phyloP scores from a whole-genome alignment of 2,329 filamentous ascomycete genomes.

The Fusarium sp. region DNA sequence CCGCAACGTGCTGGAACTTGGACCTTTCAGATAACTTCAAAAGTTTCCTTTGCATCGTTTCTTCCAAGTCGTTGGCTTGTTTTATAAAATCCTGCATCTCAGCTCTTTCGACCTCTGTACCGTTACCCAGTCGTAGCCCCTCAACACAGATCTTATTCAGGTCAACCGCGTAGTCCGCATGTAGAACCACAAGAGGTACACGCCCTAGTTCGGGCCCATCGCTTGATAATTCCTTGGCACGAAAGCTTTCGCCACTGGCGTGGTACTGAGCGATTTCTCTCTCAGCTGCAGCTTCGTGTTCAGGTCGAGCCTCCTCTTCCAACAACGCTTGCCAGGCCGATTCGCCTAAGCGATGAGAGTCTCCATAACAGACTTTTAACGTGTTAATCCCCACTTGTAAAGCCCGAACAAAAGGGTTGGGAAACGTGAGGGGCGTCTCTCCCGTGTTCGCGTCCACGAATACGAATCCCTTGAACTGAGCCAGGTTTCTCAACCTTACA shows the following conservation, averaged over 20 bases:
- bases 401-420: background rate
- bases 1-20: background rate
- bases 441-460: slow-evolving; percentile 20
- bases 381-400: background rate
- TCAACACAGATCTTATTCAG: background rate
- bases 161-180: background rate
- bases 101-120: background rate
- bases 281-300: background rate
- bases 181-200: background rate
- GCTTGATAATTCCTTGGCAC: no score
- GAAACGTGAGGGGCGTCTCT: background rate
- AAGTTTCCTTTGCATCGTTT: background rate
- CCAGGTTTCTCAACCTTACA: slow-evolving; percentile 8
- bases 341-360: background rate
- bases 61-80: background rate
- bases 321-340: slow-evolving; percentile 1
- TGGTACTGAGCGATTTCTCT: background rate
- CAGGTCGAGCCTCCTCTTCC: background rate
- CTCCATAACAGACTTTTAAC: slow-evolving; percentile 5
- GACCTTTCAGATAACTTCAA: slow-evolving; percentile 2
- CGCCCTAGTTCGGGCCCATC: background rate
- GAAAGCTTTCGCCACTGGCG: background rate
- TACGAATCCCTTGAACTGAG: slow-evolving; percentile 37
- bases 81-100: no score
- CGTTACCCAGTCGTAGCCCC: no score